Evolutionary conservation across 2,329 filamentous ascomycete species (phyloP), one percentile per base, ranked within the genome.

Genomic region (Beauveria medogensis): DNA sequence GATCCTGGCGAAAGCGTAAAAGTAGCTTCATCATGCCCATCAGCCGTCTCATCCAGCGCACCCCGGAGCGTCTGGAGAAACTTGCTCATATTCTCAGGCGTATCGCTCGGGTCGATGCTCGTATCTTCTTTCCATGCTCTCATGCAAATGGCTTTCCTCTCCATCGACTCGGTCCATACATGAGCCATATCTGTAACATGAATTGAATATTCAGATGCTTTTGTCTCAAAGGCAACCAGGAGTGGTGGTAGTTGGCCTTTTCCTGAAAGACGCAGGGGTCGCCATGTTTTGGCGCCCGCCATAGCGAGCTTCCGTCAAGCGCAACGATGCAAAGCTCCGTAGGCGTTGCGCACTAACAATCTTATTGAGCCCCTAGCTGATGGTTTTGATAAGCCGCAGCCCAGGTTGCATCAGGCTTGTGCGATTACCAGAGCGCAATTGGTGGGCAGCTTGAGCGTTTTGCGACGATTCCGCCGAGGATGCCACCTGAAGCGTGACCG

Each of bases 101-200:
- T 86, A 65, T 88, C 85, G 69, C 82, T 85, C 1, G 90, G 86
- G 69, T 93, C 89, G 63, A 93, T 91, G 63, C 82, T 86, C 18
- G 87, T 89, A 66, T 85, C 80, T 65, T 87, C 80, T 26, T 81
- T 74, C 60, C 83, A 77, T 34, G 84, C 87, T 62, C 88, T 82
- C 62, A 79, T 75, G 60, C 86, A 80, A 61, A 93, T 88, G 12
- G 77, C 78, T n/a, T 77, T 78, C 24, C 83, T 77, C 60, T 85
- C 80, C 24, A 92, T 74, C 9, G 72, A 78, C 72, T 92, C 89
- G 28, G 77, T 74, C 90, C 90, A 94, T n/a, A 92, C 76, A 65
- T 86, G 82, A 69, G 82, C 85, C 62, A 92, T 78, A 69, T 93
- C 90, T 2, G 88, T 91, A 44, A 93, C 69, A 62, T 83, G 79